These are phyloP conservation scores for Inga oerstediana DNA, from an alignment of 306 rosid species.

Conservation along the genomic window DNA sequence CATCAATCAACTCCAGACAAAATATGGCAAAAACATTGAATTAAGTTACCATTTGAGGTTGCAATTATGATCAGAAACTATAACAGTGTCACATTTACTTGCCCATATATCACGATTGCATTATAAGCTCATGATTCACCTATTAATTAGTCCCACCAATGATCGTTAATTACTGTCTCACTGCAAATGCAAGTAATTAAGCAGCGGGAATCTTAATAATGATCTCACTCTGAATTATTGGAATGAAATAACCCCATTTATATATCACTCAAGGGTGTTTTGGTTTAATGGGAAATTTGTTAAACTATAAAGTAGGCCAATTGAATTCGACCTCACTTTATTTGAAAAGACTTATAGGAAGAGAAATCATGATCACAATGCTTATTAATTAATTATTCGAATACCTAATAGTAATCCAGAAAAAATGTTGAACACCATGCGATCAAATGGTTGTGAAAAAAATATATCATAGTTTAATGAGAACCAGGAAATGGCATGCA, in stretches of 20 bases:
- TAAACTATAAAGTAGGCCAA: no score
- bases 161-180: not conserved
- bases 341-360: accelerated
- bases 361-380: no score
- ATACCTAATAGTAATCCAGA: no score
- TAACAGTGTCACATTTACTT: not conserved
- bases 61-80: not conserved
- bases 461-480: not conserved
- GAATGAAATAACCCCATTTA: not conserved
- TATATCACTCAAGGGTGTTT: no score
- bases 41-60: not conserved
- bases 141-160: not conserved
- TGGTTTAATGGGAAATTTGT: no score
- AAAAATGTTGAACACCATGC: no score
- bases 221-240: slow-evolving; percentile 6
- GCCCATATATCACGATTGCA: not conserved
- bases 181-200: slow-evolving; percentile 19
- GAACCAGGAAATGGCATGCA: not conserved
- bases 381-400: no score
- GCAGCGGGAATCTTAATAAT: not conserved
- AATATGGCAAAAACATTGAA: not conserved
- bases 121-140: not conserved
- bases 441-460: no score
- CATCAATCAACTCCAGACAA: not conserved
- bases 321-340: no score